phyloP scores from a whole-genome alignment of 768 basidiomycete genomes.

The Suillus ampliporus region DNA sequence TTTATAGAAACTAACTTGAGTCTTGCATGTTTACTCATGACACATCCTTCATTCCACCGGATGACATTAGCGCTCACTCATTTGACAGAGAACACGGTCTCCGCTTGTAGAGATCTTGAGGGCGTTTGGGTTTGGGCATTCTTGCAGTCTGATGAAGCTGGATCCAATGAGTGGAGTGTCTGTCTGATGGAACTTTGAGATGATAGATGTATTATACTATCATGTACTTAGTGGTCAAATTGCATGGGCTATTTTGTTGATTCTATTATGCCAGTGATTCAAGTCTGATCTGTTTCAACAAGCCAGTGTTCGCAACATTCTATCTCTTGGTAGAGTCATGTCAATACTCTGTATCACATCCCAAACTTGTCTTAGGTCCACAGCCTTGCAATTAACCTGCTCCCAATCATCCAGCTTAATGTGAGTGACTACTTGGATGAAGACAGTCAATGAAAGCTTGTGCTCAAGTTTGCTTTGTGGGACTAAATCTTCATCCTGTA shows the following conservation, averaged over 20 bases:
- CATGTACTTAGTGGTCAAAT: not conserved
- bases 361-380: too few relatives aligned
- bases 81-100: constrained; percentile 46
- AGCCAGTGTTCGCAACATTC: too few relatives aligned
- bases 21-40: constrained; percentile 52
- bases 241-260: not conserved
- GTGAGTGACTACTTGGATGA: too few relatives aligned
- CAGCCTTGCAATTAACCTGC: too few relatives aligned
- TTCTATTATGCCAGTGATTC: too few relatives aligned
- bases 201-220: not conserved
- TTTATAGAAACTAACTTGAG: constrained; percentile 50
- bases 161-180: constrained; percentile 45
- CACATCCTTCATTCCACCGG: constrained; percentile 47
- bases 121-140: constrained; percentile 39
- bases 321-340: too few relatives aligned
- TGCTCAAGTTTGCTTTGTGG: too few relatives aligned
- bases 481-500: too few relatives aligned
- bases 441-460: too few relatives aligned
- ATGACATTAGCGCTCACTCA: constrained; percentile 44
- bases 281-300: too few relatives aligned
- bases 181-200: constrained; percentile 43
- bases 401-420: too few relatives aligned
- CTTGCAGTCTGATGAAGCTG: constrained; percentile 28
- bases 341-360: too few relatives aligned
- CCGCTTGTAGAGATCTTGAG: constrained; percentile 35